Base-by-base conservation (phyloP, 768 basidiomycete species). In the Panaeolus papilionaceus region DNA sequence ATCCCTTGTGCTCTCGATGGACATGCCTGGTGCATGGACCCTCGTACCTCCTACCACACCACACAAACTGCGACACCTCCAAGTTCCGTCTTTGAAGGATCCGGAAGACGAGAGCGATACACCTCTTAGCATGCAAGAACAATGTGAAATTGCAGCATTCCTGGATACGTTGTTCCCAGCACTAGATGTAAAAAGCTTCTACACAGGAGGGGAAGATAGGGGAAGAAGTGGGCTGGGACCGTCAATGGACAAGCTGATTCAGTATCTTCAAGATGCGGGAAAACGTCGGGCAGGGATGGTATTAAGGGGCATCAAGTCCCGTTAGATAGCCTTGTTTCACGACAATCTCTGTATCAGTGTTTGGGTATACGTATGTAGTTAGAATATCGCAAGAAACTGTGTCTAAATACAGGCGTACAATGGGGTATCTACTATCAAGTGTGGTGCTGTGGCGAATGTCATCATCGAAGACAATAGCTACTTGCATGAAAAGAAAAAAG, bases 21-120 rank as follows among this genome's bases (percentile, higher is more conserved):
- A 58, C 10, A 58, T 58, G 54, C 26, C 54, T 10, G 54, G 54
- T 33, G 28, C 54, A 58, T 58, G 54, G 54, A 28, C 33, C 10
- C 54, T 14, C 16, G 33, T 58, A 4, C 26, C 28, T 16, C 54
- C 54, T 7, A 33, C 8, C 33, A 8, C 28, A 16, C 54, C 54
- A 16, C 54, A 58, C 14, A 37, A 12, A 12, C 14, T 58, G 1
- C 10, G 9, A 58, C 33, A 7, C 11, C 54, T 58, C 33, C 54
- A 18, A 33, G 16, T 58, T 2, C 54, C 54, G 20, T 58, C 33
- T 33, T 37, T 58, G 4, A 37, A 58, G 3, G 54, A 58, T 10
- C 28, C 33, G 12, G 54, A 58, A 0, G 28, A 58, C 20, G 47
- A 58, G 26, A 16, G n/a, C 33, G 2, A 51, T 16, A 37, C 28